phyloP scores from a whole-genome alignment of 768 basidiomycete genomes.

The Boletus bicolor region DNA sequence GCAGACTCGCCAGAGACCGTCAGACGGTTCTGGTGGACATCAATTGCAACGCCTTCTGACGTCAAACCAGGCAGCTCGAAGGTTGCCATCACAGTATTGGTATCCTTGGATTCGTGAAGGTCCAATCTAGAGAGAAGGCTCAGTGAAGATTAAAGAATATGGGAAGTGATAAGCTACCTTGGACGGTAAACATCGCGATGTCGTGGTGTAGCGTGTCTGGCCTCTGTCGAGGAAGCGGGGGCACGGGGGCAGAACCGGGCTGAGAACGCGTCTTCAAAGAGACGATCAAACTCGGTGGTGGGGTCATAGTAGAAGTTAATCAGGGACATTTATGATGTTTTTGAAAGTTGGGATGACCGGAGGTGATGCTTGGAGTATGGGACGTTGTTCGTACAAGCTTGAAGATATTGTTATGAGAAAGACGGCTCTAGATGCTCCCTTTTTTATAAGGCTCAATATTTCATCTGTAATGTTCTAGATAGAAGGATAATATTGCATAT shows the following conservation, averaged over 20 bases:
- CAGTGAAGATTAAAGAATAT: background rate
- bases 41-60: slow-evolving; percentile 46
- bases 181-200: slow-evolving; percentile 9
- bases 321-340: slow-evolving; percentile 1
- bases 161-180: slow-evolving; percentile 11
- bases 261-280: slow-evolving; percentile 23
- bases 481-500: background rate
- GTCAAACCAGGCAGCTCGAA: slow-evolving; percentile 57
- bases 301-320: slow-evolving; percentile 6
- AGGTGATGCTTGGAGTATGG: background rate
- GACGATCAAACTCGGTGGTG: slow-evolving; percentile 1
- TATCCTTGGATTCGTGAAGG: slow-evolving; percentile 41
- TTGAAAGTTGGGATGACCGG: background rate
- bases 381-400: background rate
- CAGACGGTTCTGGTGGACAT: slow-evolving; percentile 45
- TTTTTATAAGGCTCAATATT: slow-evolving; percentile 7
- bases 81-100: slow-evolving; percentile 45
- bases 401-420: background rate
- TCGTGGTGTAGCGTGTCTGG: background rate
- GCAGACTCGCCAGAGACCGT: slow-evolving; percentile 45
- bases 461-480: slow-evolving; percentile 9
- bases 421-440: background rate
- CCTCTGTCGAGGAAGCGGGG: background rate
- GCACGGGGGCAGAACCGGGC: slow-evolving; percentile 7
- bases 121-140: slow-evolving; percentile 36